Conservation (phyloP, 2,329 filamentous ascomycete species). For the Colletotrichum musae region DNA sequence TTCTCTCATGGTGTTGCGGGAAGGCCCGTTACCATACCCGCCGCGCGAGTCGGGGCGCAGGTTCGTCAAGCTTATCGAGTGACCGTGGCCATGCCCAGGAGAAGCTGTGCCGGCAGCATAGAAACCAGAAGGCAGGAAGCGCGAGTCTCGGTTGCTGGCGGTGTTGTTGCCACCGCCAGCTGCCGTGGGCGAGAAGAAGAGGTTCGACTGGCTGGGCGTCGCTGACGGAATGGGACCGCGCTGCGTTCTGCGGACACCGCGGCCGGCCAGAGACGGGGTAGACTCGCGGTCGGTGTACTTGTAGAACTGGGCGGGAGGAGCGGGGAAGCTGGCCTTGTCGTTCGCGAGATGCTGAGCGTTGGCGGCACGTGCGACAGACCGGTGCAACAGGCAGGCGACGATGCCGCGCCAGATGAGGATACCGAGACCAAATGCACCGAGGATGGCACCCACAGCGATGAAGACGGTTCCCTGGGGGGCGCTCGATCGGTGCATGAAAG, state of each 20-base stretch:
- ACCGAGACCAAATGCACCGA: slow-evolving; percentile 86
- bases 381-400: slow-evolving; percentile 91
- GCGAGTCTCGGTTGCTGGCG: slow-evolving; percentile 71
- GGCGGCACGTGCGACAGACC: slow-evolving; percentile 90
- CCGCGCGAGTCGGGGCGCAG: slow-evolving; percentile 72
- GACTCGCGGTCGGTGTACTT: slow-evolving; percentile 74
- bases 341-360: slow-evolving; percentile 79
- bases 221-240: slow-evolving; percentile 68
- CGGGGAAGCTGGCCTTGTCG: slow-evolving; percentile 76
- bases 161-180: slow-evolving; percentile 71
- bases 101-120: slow-evolving; percentile 80
- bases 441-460: slow-evolving; percentile 90
- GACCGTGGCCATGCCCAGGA: slow-evolving; percentile 59
- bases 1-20: slow-evolving; percentile 60
- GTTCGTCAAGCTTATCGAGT: slow-evolving; percentile 73
- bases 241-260: slow-evolving; percentile 65
- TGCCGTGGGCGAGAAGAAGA: slow-evolving; percentile 97
- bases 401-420: slow-evolving; percentile 90
- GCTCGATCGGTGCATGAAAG: slow-evolving; percentile 90
- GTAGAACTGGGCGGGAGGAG: slow-evolving; percentile 72
- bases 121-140: slow-evolving; percentile 92
- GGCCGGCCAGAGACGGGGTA: slow-evolving; percentile 64
- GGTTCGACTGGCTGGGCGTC: slow-evolving; percentile 75
- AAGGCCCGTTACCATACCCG: slow-evolving; percentile 54
- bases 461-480: slow-evolving; percentile 96